Evolutionary conservation across 164 flowering plant species (phyloP).

Genomic region (Brasenia schreberi): DNA sequence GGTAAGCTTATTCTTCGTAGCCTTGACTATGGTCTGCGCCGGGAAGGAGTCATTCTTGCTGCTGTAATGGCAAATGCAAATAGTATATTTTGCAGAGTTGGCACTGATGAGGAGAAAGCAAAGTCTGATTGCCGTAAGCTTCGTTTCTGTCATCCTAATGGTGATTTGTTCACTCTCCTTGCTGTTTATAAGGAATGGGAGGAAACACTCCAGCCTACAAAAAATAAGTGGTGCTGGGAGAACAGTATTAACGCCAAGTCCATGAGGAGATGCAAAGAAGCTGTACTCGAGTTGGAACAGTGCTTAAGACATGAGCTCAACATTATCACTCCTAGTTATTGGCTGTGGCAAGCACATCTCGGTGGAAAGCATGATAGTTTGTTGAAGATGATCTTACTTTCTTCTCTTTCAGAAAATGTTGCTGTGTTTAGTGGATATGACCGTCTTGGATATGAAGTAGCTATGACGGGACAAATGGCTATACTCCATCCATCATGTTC

Average conservation of each 20-base stretch:
- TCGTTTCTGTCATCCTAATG: constrained; percentile 69
- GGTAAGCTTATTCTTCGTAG: constrained; percentile 70
- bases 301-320: constrained; percentile 58
- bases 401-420: constrained; percentile 69
- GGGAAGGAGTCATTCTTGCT: constrained; percentile 88
- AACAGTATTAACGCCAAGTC: constrained; percentile 92
- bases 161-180: constrained; percentile 89
- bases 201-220: constrained; percentile 22
- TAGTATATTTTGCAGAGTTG: constrained; percentile 93
- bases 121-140: constrained; percentile 83
- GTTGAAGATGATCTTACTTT: constrained; percentile 56
- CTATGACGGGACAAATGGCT: constrained; percentile 52
- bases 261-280: constrained; percentile 76
- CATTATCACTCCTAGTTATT: constrained; percentile 50
- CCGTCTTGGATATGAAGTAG: constrained; percentile 87
- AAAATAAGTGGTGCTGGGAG: constrained; percentile 86
- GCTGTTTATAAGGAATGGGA: constrained; percentile 92
- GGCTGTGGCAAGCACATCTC: constrained; percentile 60
- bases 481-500: constrained; percentile 92
- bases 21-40: constrained; percentile 30
- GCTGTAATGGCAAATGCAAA: constrained; percentile 93
- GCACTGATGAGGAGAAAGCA: constrained; percentile 52
- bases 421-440: constrained; percentile 84
- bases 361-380: constrained; percentile 27
- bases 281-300: constrained; percentile 58